Evolutionary conservation across 306 rosid species (phyloP).

Genomic region (Comarum palustre): DNA sequence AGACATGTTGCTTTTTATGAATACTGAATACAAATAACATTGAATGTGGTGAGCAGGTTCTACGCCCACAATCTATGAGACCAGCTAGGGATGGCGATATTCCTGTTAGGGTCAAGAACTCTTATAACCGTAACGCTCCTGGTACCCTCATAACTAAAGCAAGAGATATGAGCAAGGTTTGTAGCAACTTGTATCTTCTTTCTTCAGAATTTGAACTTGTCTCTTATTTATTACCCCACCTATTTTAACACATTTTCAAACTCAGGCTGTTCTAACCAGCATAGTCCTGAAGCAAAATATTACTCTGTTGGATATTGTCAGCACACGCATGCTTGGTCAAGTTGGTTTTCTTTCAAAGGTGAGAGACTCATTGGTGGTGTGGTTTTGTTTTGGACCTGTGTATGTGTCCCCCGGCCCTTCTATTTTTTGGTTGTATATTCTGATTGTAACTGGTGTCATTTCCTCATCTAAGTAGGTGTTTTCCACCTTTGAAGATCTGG

Average conservation of each 20-base stretch:
- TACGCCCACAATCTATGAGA: slow-evolving; percentile 76
- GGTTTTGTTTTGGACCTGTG: slow-evolving; percentile 1
- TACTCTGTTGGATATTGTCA: slow-evolving; percentile 68
- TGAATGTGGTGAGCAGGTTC: slow-evolving; percentile 35
- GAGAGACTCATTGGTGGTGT: slow-evolving; percentile 16
- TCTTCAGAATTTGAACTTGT: background rate
- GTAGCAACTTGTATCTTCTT: slow-evolving; percentile 22
- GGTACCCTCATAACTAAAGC: slow-evolving; percentile 60
- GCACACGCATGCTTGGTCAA: slow-evolving; percentile 78
- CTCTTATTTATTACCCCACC: background rate
- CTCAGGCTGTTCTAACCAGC: slow-evolving; percentile 62
- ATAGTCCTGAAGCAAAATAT: slow-evolving; percentile 60
- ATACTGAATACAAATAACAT: background rate
- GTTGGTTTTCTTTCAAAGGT: slow-evolving; percentile 72
- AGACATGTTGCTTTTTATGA: background rate
- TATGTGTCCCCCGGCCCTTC: too few relatives aligned
- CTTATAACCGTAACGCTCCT: slow-evolving; percentile 65
- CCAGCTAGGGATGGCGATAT: slow-evolving; percentile 68
- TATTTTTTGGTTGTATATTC: too few relatives aligned
- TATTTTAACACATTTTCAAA: background rate
- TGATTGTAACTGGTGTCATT: background rate
- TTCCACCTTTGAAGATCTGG: slow-evolving; percentile 70
- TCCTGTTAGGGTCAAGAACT: slow-evolving; percentile 73
- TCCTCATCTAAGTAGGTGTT: slow-evolving; percentile 37
- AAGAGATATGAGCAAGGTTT: slow-evolving; percentile 73